A percentile compares a stretch with the other conserved stretches of the same genome.
These are phyloP conservation scores for Bipolaris oryzae DNA, from an alignment of 2,329 filamentous ascomycete species.

Conservation along the genomic window DNA sequence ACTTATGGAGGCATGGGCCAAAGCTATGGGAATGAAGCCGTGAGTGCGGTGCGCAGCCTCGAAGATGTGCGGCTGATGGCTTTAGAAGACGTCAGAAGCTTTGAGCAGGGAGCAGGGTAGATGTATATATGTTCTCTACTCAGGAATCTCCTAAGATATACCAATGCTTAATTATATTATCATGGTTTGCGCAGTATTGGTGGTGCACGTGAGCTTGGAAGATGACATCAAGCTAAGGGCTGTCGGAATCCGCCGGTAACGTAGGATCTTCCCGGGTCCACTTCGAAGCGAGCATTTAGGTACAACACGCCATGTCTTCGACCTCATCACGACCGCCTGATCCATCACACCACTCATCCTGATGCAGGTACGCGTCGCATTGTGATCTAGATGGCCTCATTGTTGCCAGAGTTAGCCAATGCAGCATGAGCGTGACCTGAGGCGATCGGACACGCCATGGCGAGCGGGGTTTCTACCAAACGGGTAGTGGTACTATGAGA, in stretches of 20 bases:
- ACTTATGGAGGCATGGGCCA: slow-evolving; percentile 24
- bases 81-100: slow-evolving; percentile 5
- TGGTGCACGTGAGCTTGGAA: not conserved
- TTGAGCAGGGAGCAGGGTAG: not conserved
- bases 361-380: slow-evolving; percentile 20
- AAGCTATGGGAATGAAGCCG: slow-evolving; percentile 32
- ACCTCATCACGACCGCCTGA: slow-evolving; percentile 30
- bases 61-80: slow-evolving; percentile 9
- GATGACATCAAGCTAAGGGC: not conserved
- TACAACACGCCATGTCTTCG: slow-evolving; percentile 27
- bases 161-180: not conserved
- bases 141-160: slow-evolving; percentile 1
- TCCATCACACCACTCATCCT: slow-evolving; percentile 29
- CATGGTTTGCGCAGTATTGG: slow-evolving; percentile 4
- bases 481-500: slow-evolving; percentile 36
- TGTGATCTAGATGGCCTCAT: slow-evolving; percentile 14
- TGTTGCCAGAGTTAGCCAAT: slow-evolving; percentile 16
- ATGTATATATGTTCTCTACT: not conserved
- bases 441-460: slow-evolving; percentile 22
- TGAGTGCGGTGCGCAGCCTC: slow-evolving; percentile 16
- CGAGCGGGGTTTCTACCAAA: slow-evolving; percentile 34
- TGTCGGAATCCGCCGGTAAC: slow-evolving; percentile 17
- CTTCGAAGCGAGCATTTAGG: slow-evolving; percentile 15
- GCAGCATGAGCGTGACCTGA: slow-evolving; percentile 42
- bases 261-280: slow-evolving; percentile 16